Conservation (phyloP, 768 basidiomycete species). For the Amanita rubescens region DNA sequence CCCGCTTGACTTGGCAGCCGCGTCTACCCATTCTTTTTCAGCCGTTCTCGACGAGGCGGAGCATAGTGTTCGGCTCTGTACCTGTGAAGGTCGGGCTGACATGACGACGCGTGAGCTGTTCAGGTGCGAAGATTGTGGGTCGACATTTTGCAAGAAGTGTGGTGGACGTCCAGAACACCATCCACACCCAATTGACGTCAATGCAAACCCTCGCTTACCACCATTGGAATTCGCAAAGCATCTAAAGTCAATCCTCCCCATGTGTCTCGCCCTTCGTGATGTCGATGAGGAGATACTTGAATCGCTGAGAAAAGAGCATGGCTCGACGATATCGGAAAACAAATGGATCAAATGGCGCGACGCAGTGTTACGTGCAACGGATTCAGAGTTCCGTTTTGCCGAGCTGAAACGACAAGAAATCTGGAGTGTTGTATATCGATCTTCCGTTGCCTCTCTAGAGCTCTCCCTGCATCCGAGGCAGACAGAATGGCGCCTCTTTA, state of each 20-base stretch:
- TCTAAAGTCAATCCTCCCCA: constrained; percentile 77
- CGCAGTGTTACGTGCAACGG: constrained; percentile 53
- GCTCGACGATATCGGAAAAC: constrained; percentile 37
- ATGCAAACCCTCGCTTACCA: constrained; percentile 47
- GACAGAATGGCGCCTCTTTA: constrained; percentile 85
- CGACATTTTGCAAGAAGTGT: constrained; percentile 77
- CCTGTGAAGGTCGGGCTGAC: constrained; percentile 84
- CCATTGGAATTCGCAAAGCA: constrained; percentile 71
- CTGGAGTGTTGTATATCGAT: constrained; percentile 79
- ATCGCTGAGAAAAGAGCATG: constrained; percentile 32
- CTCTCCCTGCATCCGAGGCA: constrained; percentile 68
- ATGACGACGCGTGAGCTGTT: constrained; percentile 62
- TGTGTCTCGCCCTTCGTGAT: constrained; percentile 62
- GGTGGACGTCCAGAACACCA: constrained; percentile 90
- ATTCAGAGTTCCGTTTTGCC: constrained; percentile 71
- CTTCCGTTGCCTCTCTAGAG: constrained; percentile 63
- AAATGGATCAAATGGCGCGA: constrained; percentile 65
- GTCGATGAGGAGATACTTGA: constrained; percentile 49
- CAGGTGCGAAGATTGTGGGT: constrained; percentile 69
- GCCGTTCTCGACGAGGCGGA: constrained; percentile 59
- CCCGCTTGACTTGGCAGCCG: constrained; percentile 62
- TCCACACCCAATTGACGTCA: constrained; percentile 46
- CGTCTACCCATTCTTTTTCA: constrained; percentile 36
- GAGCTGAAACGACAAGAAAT: constrained; percentile 83
- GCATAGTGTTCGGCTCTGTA: constrained; percentile 71